A percentile compares a stretch with the other conserved stretches of the same genome.
These are phyloP conservation scores for Fraxinus floribunda DNA, from an alignment of 305 asterid genomes.

Conservation along the genomic window DNA sequence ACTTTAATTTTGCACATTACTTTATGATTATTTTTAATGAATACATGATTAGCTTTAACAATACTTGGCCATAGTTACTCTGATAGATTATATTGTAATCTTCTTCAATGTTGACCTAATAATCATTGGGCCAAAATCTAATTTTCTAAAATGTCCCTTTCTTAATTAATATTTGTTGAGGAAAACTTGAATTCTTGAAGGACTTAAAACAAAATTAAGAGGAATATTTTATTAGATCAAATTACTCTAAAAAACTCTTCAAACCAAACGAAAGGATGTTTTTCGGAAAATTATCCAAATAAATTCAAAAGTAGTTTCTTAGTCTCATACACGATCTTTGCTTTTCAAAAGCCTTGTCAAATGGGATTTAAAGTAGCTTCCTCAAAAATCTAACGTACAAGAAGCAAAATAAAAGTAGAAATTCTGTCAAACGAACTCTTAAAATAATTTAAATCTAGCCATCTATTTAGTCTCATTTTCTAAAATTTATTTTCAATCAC, in stretches of 20 bases:
- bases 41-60: conserved; percentile 9
- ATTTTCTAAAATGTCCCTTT: conserved; percentile 1
- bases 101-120: conserved; percentile 20
- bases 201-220: background rate
- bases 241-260: background rate
- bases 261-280: background rate
- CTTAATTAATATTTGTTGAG: background rate
- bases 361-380: background rate
- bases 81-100: conserved; percentile 32
- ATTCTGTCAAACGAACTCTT: background rate
- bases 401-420: no score
- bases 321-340: background rate
- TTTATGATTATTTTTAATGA: conserved; percentile 19
- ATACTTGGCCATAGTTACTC: conserved; percentile 37
- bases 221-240: background rate
- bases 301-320: background rate
- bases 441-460: no score
- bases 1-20: conserved; percentile 13
- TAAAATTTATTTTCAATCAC: background rate
- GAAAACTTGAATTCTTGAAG: background rate
- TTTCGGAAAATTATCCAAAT: background rate
- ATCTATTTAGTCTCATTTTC: background rate
- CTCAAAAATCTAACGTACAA: background rate
- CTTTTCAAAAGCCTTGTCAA: background rate
- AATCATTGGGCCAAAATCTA: conserved; percentile 2